A percentile compares a stretch with the other conserved stretches of the same genome.
Conservation (phyloP, 2,329 filamentous ascomycete species). For the Chaetomiaceae sp. region DNA sequence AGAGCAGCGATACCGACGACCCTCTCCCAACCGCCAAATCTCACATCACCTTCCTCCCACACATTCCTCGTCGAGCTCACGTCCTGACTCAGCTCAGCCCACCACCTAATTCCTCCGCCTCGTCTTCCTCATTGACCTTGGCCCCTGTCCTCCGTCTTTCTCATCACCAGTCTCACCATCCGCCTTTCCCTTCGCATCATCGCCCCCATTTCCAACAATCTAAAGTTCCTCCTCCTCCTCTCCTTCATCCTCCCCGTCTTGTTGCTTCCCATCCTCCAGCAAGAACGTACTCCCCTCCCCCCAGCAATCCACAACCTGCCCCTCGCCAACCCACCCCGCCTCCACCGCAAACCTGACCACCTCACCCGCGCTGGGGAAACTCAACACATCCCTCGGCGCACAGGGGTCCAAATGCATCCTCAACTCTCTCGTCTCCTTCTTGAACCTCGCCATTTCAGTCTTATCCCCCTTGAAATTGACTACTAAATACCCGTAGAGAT, state of each 20-base stretch:
- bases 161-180: too few relatives aligned
- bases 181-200: too few relatives aligned
- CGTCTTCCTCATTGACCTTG: not conserved
- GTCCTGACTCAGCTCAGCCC: too few relatives aligned
- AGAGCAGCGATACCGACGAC: not conserved
- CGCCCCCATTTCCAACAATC: too few relatives aligned
- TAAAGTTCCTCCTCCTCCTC: not conserved
- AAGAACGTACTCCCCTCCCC: not conserved
- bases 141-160: not conserved
- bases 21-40: not conserved
- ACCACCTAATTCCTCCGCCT: not conserved
- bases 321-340: constrained; percentile 52
- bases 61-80: not conserved
- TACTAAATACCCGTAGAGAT: constrained; percentile 53
- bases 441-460: constrained; percentile 44
- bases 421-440: constrained; percentile 47
- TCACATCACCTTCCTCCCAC: not conserved
- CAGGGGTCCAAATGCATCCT: constrained; percentile 51
- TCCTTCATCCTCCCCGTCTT: not conserved
- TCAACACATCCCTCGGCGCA: constrained; percentile 43
- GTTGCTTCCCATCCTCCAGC: not conserved
- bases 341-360: constrained; percentile 55
- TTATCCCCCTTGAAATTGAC: constrained; percentile 44
- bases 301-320: constrained; percentile 39
- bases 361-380: constrained; percentile 53